A percentile compares a stretch with the other conserved stretches of the same genome.
These are phyloP conservation scores for Lanmaoa rubissima DNA, from an alignment of 768 basidiomycete species.

Conservation along the genomic window DNA sequence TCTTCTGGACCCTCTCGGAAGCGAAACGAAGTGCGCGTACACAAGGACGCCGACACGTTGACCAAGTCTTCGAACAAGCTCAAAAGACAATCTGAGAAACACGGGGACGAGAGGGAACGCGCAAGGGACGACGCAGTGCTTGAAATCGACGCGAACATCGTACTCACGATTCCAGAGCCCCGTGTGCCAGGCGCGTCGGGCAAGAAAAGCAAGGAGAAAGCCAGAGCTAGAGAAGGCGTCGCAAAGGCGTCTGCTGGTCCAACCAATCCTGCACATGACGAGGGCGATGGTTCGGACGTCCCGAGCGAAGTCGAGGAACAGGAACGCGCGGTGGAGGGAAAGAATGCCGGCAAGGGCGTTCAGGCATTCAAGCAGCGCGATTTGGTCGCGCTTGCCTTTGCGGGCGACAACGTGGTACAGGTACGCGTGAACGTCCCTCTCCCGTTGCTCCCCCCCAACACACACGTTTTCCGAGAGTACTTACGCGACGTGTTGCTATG, in stretches of 20 bases:
- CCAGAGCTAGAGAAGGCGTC: neutral
- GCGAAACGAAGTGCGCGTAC: slow-evolving; percentile 69
- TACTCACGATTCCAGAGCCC: slow-evolving; percentile 20
- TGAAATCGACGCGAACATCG: slow-evolving; percentile 55
- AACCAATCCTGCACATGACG: neutral
- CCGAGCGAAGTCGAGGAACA: slow-evolving; percentile 73
- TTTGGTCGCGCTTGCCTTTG: slow-evolving; percentile 92
- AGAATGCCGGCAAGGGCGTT: slow-evolving; percentile 43
- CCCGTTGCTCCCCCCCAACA: neutral
- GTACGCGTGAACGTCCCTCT: slow-evolving; percentile 41
- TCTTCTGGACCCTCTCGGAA: slow-evolving; percentile 57
- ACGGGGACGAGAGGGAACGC: slow-evolving; percentile 53
- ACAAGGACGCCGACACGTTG: slow-evolving; percentile 57
- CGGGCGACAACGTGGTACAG: slow-evolving; percentile 93
- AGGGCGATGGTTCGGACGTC: slow-evolving; percentile 45
- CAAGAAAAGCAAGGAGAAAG: slow-evolving; percentile 21
- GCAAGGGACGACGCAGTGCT: slow-evolving; percentile 73
- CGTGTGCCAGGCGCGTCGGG: neutral
- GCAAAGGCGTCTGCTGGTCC: slow-evolving; percentile 8
- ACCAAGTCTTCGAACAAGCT: slow-evolving; percentile 75
- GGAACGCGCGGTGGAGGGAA: slow-evolving; percentile 46
- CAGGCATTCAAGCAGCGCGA: slow-evolving; percentile 88
- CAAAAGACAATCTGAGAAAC: slow-evolving; percentile 60
- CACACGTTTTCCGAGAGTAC: neutral
- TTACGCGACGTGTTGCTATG: neutral